A percentile compares a stretch with the other conserved stretches of the same genome.
Evolutionary conservation across 2,329 filamentous ascomycete species (phyloP).

Genomic region (Erysiphe neolycopersici): DNA sequence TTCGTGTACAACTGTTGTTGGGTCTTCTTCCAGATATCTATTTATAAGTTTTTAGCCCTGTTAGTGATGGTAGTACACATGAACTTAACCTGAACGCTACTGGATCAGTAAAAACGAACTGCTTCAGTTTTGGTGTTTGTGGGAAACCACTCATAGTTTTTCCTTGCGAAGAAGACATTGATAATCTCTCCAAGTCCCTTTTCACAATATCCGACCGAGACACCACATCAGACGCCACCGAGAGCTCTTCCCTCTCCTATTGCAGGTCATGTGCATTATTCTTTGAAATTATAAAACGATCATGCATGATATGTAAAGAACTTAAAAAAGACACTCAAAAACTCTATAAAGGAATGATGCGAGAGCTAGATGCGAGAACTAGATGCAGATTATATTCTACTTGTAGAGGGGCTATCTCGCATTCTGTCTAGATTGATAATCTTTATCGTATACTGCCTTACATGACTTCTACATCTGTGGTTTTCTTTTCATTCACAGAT

Average conservation of each 20-base stretch:
- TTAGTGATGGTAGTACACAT: background rate
- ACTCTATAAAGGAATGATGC: no score
- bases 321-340: no score
- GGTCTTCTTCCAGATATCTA: conserved; percentile 66
- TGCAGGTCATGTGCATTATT: conserved; percentile 11
- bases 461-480: no score
- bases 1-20: conserved; percentile 46
- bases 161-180: background rate
- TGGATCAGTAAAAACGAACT: conserved; percentile 37
- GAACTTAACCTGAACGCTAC: conserved; percentile 27
- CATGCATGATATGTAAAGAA: conserved; percentile 5
- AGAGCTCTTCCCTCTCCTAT: conserved; percentile 10
- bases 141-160: background rate
- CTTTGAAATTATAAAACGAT: conserved; percentile 3
- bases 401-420: no score
- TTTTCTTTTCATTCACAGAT: no score
- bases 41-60: background rate
- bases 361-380: no score
- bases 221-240: background rate
- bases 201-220: background rate
- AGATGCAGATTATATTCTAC: no score
- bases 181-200: background rate
- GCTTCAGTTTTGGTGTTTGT: conserved; percentile 14
- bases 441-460: no score
- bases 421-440: no score